Conservation (phyloP, 306 rosid genomes). For the Ormosia semicastrata region DNA sequence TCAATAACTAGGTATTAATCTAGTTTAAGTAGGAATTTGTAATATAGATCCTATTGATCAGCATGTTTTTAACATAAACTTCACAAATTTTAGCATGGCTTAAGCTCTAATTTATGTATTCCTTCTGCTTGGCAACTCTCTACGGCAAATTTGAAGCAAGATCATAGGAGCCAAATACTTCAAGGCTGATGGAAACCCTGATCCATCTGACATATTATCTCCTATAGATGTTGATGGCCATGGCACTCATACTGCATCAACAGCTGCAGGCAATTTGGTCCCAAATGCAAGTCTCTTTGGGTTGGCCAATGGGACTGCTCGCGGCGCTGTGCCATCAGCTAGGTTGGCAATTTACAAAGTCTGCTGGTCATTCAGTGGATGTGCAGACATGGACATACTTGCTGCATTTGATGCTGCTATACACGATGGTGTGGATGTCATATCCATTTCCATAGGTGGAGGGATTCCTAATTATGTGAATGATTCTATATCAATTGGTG, state of each 20-base stretch:
- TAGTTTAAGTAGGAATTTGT: neutral
- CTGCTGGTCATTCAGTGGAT: constrained; percentile 69
- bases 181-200: constrained; percentile 67
- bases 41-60: neutral
- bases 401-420: constrained; percentile 91
- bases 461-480: constrained; percentile 28
- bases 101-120: constrained; percentile 26
- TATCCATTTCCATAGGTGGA: constrained; percentile 89
- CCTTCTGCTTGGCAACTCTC: neutral
- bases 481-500: constrained; percentile 69
- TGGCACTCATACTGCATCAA: constrained; percentile 91
- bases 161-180: constrained; percentile 81
- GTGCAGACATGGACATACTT: constrained; percentile 84
- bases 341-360: constrained; percentile 88
- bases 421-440: constrained; percentile 88
- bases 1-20: neutral
- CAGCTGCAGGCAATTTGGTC: constrained; percentile 57
- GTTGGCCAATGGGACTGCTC: constrained; percentile 71
- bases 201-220: constrained; percentile 57
- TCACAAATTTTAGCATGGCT: neutral
- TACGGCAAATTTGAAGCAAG: constrained; percentile 56
- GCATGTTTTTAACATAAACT: neutral
- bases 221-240: constrained; percentile 82
- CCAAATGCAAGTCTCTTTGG: constrained; percentile 75
- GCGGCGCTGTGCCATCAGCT: constrained; percentile 86